A percentile compares a stretch with the other conserved stretches of the same genome.
Evolutionary conservation across 2,329 filamentous ascomycete species (phyloP).

Genomic region (Pezicula radicicola): DNA sequence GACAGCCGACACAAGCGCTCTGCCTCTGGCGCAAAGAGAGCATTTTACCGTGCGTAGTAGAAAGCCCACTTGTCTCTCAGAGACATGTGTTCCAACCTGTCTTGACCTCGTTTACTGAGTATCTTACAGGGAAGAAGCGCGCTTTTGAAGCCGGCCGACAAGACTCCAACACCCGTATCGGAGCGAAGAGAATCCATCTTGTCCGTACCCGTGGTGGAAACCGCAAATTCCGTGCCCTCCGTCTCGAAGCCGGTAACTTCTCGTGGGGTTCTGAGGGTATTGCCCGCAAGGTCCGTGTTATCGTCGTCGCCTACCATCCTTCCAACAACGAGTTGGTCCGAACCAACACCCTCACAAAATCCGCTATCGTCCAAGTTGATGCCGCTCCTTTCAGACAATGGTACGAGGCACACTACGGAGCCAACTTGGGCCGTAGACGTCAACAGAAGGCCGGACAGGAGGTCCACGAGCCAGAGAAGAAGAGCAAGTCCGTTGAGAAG

Average conservation of each 20-base stretch:
- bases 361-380: slow-evolving; percentile 97
- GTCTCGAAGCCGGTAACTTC: slow-evolving; percentile 99
- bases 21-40: slow-evolving; percentile 96
- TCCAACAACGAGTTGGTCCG: slow-evolving; percentile 99
- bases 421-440: slow-evolving; percentile 82
- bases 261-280: slow-evolving; percentile 97
- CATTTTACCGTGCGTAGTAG: slow-evolving; percentile 79
- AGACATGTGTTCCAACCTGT: slow-evolving; percentile 71
- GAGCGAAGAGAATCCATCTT: slow-evolving; percentile 92
- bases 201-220: slow-evolving; percentile 97
- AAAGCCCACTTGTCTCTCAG: slow-evolving; percentile 61
- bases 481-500: slow-evolving; percentile 92
- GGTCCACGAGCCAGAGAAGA: slow-evolving; percentile 64
- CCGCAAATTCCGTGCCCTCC: slow-evolving; percentile 99
- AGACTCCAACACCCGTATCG: slow-evolving; percentile 99
- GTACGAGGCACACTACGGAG: slow-evolving; percentile 99
- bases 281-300: slow-evolving; percentile 98
- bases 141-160: slow-evolving; percentile 99
- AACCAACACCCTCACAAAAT: slow-evolving; percentile 99
- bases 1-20: slow-evolving; percentile 99
- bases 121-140: slow-evolving; percentile 78
- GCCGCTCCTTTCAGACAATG: slow-evolving; percentile 99
- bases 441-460: slow-evolving; percentile 67
- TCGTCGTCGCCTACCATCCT: slow-evolving; percentile 97
- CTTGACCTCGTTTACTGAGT: slow-evolving; percentile 34